These are phyloP conservation scores for Ramaria sp. DNA, from an alignment of 768 basidiomycete species.

Conservation along the genomic window DNA sequence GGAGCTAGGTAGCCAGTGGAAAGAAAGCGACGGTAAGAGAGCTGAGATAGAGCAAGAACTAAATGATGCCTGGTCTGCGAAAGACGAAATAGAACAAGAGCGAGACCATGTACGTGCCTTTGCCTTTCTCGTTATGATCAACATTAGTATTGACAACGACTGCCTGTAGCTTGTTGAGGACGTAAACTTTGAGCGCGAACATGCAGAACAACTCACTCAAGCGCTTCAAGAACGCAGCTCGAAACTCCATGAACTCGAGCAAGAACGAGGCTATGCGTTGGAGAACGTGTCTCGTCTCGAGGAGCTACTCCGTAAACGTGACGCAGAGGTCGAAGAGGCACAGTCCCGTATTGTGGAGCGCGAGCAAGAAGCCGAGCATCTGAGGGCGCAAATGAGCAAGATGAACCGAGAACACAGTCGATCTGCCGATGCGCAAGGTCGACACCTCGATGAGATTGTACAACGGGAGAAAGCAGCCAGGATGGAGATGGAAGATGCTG, in stretches of 20 bases:
- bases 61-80: slow-evolving; percentile 40
- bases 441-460: slow-evolving; percentile 34
- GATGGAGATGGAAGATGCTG: slow-evolving; percentile 35
- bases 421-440: slow-evolving; percentile 29
- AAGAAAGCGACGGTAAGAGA: slow-evolving; percentile 43
- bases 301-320: slow-evolving; percentile 44
- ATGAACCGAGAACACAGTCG: slow-evolving; percentile 47
- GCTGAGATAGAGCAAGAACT: slow-evolving; percentile 45
- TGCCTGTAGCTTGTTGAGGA: slow-evolving; percentile 39
- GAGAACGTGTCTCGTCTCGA: slow-evolving; percentile 47
- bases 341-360: slow-evolving; percentile 34
- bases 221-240: slow-evolving; percentile 45
- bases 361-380: slow-evolving; percentile 42
- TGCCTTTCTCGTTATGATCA: neutral
- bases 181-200: slow-evolving; percentile 42
- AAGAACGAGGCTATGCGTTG: slow-evolving; percentile 43
- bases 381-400: slow-evolving; percentile 43
- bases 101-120: slow-evolving; percentile 35
- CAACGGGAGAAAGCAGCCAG: slow-evolving; percentile 37
- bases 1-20: slow-evolving; percentile 35
- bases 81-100: slow-evolving; percentile 47
- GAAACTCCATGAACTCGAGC: slow-evolving; percentile 38
- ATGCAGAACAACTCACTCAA: slow-evolving; percentile 34
- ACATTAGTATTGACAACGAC: neutral
- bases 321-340: slow-evolving; percentile 42